Percentiles rank a stretch among this genome's conserved stretches.
Evolutionary conservation across 1,284 basidiomycete genomes (phyloP).

Genomic region (Pseudozyma flocculosa): DNA sequence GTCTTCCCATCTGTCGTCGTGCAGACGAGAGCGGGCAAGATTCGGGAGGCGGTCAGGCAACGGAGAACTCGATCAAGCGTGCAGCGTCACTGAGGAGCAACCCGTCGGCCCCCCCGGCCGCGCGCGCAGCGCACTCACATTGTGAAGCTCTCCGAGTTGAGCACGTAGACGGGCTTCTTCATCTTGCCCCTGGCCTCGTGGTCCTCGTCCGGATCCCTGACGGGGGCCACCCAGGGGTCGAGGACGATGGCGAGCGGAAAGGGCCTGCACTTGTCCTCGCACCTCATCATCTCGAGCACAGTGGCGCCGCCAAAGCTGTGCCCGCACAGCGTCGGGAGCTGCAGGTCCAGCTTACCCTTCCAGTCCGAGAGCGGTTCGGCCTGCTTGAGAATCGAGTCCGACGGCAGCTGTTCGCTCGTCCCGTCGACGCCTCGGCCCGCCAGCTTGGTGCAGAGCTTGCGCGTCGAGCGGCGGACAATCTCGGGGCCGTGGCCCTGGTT

Average conservation of each 20-base stretch:
- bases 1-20: conserved; percentile 21
- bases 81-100: no score
- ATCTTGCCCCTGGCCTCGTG: conserved; percentile 19
- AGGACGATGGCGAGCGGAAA: conserved; percentile 38
- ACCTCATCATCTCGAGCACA: conserved; percentile 37
- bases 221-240: conserved; percentile 48
- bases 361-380: conserved; percentile 24
- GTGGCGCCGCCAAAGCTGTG: conserved; percentile 57
- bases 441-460: conserved; percentile 37
- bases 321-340: conserved; percentile 29
- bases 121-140: neutral
- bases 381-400: conserved; percentile 7
- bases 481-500: conserved; percentile 45
- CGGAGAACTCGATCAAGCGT: no score
- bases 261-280: conserved; percentile 3
- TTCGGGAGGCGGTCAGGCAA: no score
- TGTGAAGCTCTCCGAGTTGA: conserved; percentile 45
- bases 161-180: conserved; percentile 36
- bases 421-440: conserved; percentile 7
- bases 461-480: conserved; percentile 38
- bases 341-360: conserved; percentile 45
- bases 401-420: neutral
- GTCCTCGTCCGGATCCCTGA: conserved; percentile 33
- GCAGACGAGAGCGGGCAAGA: no score
- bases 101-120: no score